A percentile compares a stretch with the other conserved stretches of the same genome.
Evolutionary conservation across 2,329 filamentous ascomycete species (phyloP).

Genomic region (Exophiala aquamarina): DNA sequence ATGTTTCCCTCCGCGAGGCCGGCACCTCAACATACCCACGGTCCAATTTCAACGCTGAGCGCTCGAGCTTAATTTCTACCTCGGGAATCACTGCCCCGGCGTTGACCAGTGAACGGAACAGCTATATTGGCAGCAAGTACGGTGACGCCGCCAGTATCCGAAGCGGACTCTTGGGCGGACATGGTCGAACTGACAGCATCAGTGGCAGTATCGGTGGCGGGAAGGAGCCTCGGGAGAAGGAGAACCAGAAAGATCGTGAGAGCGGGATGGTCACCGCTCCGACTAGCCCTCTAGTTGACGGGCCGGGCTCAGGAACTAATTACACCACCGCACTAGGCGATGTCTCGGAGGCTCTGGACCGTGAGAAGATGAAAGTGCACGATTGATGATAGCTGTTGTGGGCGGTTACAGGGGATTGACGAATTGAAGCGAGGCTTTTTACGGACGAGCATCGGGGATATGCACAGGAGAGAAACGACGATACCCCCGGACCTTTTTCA

Average conservation of each 20-base stretch:
- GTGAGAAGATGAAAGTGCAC: too few relatives aligned
- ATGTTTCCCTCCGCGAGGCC: conserved; percentile 35
- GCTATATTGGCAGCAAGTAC: conserved; percentile 66
- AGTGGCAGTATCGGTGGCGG: conserved; percentile 24
- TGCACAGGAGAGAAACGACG: too few relatives aligned
- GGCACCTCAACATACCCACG: conserved; percentile 48
- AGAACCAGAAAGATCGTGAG: conserved; percentile 14
- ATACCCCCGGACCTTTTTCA: too few relatives aligned
- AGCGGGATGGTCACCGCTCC: conserved; percentile 25
- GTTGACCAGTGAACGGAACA: conserved; percentile 74
- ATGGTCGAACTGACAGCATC: conserved; percentile 26
- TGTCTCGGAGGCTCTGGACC: conserved; percentile 5
- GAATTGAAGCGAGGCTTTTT: too few relatives aligned
- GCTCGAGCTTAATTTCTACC: conserved; percentile 71
- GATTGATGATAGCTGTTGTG: too few relatives aligned
- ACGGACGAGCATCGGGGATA: too few relatives aligned
- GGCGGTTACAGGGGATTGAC: too few relatives aligned
- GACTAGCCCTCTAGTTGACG: conserved; percentile 23
- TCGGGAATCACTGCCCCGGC: conserved; percentile 64
- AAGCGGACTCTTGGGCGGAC: conserved; percentile 73
- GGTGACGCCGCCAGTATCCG: conserved; percentile 75
- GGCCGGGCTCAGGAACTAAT: conserved; percentile 9
- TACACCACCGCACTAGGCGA: conserved; percentile 11
- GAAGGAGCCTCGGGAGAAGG: conserved; percentile 8
- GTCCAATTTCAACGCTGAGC: conserved; percentile 57